Base-by-base conservation (phyloP, 2,329 filamentous ascomycete genomes). In the Stemphylium vesicarium region DNA sequence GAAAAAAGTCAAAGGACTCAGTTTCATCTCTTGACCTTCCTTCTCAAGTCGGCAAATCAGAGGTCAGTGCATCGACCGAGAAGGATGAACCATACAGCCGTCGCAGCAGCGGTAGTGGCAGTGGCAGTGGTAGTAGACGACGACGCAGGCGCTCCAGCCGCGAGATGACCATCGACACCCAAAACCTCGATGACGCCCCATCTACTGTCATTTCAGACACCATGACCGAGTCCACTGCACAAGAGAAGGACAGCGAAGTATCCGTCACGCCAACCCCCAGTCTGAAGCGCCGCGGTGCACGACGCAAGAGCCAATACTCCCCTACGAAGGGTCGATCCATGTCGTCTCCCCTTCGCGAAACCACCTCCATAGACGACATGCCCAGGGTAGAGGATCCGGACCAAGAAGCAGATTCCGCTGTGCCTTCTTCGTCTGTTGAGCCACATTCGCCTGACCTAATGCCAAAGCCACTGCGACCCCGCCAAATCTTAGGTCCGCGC, bases 401-500 rank as follows among this genome's bases (percentile, higher is more conserved):
- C 18, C 65, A 70, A 4, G 70, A 71, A 6, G 59, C 56, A 29
- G 57, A 56, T 4, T 72, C 71, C 9, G 72, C 71, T 22, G 68
- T 66, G 11, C 63, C 62, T 11, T 71, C 71, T 13, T 78, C 76
- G 1, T 77, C 75, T 10, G 69, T 77, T 2, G 72, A 75, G 33
- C 59, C 72, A 11, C 66, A 68, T 2, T 56, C 65, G 1, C 49
- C 73, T 31, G 68, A 76, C 20, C 55, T 68, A 18, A 70, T 69
- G 57, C 73, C 65, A 62, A 67, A 66, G 47, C 64, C 62, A 51
- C 66, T 71, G 18, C 61, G 60, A 49, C 65, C 67, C n/a, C 68
- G 66, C 18, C 78, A 54, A 62, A 65, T 80, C 29, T 71, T 73
- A 26, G 73, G 75, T 18, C 78, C 76, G 59, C 76, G 78, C 46